A percentile compares a stretch with the other conserved stretches of the same genome.
These are phyloP conservation scores for Zymoseptoria crescenta DNA, from an alignment of 2,329 filamentous ascomycete genomes.

Conservation along the genomic window DNA sequence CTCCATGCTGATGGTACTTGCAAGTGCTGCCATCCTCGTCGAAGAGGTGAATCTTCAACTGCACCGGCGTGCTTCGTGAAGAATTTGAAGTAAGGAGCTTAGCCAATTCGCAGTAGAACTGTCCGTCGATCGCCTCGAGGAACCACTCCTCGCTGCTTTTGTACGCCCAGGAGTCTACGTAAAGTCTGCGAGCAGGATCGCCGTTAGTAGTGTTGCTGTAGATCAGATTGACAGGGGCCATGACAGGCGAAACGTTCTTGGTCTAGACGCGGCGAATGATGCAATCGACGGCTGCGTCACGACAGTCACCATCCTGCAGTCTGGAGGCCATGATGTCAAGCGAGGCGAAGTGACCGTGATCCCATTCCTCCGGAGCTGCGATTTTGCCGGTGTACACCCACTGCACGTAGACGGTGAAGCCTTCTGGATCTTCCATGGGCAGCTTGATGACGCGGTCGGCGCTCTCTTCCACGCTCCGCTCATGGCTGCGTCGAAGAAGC, in stretches of 20 bases:
- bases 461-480: conserved; percentile 3
- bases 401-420: not conserved
- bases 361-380: not conserved
- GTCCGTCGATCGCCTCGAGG: no score
- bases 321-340: conserved; percentile 4
- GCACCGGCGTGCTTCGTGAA: no score
- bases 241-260: not conserved
- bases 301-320: conserved; percentile 8
- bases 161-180: not conserved
- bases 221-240: not conserved
- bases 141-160: no score
- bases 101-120: no score
- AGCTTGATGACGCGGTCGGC: not conserved
- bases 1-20: not conserved
- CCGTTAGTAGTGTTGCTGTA: not conserved
- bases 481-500: conserved; percentile 7
- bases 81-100: no score
- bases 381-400: conserved; percentile 5
- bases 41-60: no score
- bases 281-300: conserved; percentile 5
- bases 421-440: not conserved
- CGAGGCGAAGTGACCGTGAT: not conserved
- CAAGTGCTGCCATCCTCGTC: not conserved
- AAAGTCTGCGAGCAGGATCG: not conserved
- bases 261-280: not conserved